These are phyloP conservation scores for Cladorrhinum sp. DNA, from an alignment of 2,329 filamentous ascomycete species.

Conservation along the genomic window DNA sequence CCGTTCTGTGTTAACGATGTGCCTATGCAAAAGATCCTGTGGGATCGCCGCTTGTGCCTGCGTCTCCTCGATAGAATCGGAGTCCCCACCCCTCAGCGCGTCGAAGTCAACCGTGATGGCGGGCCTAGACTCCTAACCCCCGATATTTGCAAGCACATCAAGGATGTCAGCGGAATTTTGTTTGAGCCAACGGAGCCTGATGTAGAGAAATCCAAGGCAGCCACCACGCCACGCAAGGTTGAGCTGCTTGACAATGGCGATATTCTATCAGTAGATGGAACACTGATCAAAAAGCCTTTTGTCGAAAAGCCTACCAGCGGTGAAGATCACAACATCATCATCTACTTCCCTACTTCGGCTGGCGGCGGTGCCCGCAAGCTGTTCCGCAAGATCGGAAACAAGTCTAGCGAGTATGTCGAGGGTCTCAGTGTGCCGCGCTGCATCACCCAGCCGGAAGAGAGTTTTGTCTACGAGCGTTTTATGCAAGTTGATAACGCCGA, in stretches of 20 bases:
- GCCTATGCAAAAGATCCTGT: slow-evolving; percentile 94
- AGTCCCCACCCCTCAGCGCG: slow-evolving; percentile 80
- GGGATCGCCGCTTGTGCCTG: slow-evolving; percentile 90
- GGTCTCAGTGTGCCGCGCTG: slow-evolving; percentile 73
- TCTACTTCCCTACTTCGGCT: slow-evolving; percentile 86
- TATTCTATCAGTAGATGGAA: slow-evolving; percentile 81
- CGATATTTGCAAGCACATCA: slow-evolving; percentile 76
- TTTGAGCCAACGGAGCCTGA: slow-evolving; percentile 69
- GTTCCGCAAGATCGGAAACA: slow-evolving; percentile 97
- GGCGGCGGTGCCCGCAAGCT: slow-evolving; percentile 88
- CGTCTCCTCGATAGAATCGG: slow-evolving; percentile 83
- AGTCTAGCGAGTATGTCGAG: slow-evolving; percentile 91
- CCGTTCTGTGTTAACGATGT: slow-evolving; percentile 98
- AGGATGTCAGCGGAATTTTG: slow-evolving; percentile 73
- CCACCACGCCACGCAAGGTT: slow-evolving; percentile 60
- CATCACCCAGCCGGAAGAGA: slow-evolving; percentile 74
- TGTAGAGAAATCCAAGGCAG: slow-evolving; percentile 47
- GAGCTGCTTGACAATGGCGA: slow-evolving; percentile 89
- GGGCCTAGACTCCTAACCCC: slow-evolving; percentile 75
- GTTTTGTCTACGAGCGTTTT: slow-evolving; percentile 97
- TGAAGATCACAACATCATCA: slow-evolving; percentile 98
- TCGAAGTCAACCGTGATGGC: slow-evolving; percentile 92
- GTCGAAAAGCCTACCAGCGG: slow-evolving; percentile 98
- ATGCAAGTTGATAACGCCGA: slow-evolving; percentile 95
- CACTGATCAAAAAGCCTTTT: slow-evolving; percentile 82